Conservation (phyloP, 2,329 filamentous ascomycete species). For the Xylaria sp. region DNA sequence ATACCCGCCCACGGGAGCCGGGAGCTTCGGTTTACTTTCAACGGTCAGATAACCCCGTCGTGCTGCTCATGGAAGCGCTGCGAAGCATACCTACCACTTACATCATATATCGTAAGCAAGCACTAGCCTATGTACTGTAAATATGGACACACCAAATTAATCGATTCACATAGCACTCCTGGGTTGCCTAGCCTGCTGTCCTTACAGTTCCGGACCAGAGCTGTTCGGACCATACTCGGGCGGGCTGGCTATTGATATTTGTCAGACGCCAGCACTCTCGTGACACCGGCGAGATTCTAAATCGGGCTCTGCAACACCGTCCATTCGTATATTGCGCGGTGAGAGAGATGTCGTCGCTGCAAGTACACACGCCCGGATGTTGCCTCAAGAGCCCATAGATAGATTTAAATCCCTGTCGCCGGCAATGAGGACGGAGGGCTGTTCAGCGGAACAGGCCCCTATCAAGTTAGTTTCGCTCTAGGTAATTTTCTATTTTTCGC, state of each 20-base stretch:
- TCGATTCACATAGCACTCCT: background rate
- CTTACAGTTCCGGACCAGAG: background rate
- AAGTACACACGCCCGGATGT: background rate
- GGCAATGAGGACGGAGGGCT: constrained; percentile 28
- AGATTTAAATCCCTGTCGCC: constrained; percentile 13
- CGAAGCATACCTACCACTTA: constrained; percentile 4
- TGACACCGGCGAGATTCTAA: constrained; percentile 18
- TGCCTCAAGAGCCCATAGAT: background rate
- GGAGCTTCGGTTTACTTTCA: constrained; percentile 4
- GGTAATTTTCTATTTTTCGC: constrained; percentile 27
- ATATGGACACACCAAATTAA: background rate
- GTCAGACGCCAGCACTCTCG: constrained; percentile 22
- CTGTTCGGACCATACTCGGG: constrained; percentile 4
- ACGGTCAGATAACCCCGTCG: background rate
- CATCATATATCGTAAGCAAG: constrained; percentile 24
- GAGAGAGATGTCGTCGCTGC: constrained; percentile 1
- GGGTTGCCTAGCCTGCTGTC: background rate
- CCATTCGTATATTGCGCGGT: background rate
- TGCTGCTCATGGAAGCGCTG: constrained; percentile 6
- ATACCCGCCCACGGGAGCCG: constrained; percentile 7
- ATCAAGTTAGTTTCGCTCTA: constrained; percentile 19
- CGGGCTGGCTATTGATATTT: constrained; percentile 14
- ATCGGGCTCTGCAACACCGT: constrained; percentile 14
- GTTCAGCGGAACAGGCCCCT: constrained; percentile 24
- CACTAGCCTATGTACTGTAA: background rate